Percentiles rank a stretch among this genome's conserved stretches.
Evolutionary conservation across 2,329 filamentous ascomycete genomes (phyloP).

Genomic region (Neonectria hederae): DNA sequence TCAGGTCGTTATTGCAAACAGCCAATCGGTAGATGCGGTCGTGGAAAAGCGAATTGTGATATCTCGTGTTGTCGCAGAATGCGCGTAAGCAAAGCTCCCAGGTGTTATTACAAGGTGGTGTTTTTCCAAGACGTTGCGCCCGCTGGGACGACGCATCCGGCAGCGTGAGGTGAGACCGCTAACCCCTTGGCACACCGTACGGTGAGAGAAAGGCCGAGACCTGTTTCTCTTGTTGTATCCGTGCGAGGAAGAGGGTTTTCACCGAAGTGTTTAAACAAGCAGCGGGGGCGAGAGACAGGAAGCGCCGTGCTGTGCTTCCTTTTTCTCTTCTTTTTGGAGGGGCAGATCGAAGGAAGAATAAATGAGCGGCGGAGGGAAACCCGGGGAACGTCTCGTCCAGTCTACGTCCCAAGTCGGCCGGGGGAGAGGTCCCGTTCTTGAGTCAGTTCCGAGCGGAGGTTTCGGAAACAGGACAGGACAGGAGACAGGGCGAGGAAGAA

Average conservation of each 20-base stretch:
- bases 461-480: neutral
- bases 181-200: constrained; percentile 27
- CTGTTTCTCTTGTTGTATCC: constrained; percentile 10
- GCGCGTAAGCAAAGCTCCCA: neutral
- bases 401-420: neutral
- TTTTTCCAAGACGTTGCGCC: constrained; percentile 15
- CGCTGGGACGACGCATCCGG: constrained; percentile 22
- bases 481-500: neutral
- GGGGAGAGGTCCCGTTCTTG: neutral
- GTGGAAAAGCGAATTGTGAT: constrained; percentile 12
- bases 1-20: neutral
- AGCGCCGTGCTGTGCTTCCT: neutral
- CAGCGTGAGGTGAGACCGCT: constrained; percentile 23
- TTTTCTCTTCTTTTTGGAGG: neutral
- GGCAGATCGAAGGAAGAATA: neutral
- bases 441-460: neutral
- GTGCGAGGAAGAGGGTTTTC: neutral
- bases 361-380: neutral
- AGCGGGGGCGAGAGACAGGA: neutral
- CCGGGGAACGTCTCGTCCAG: neutral
- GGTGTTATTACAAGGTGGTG: constrained; percentile 13
- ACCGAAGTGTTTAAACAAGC: neutral
- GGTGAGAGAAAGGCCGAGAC: constrained; percentile 16
- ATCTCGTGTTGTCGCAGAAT: constrained; percentile 4
- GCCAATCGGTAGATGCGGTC: constrained; percentile 6